Evolutionary conservation across 805 yeast genomes (phyloP).

Genomic region (Saccharomycopsis malanga): DNA sequence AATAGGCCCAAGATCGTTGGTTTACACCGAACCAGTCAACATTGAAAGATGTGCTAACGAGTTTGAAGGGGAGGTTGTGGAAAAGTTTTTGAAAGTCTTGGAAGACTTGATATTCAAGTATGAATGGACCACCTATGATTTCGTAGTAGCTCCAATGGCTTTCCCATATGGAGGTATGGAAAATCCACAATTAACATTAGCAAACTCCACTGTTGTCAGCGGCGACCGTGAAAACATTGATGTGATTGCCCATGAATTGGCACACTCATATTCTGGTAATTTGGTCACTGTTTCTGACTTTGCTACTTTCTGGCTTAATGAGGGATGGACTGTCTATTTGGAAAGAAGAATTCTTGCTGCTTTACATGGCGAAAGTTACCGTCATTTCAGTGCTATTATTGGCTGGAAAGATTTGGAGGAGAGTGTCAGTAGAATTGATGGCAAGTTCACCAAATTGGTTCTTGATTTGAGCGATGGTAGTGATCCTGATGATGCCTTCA

Average conservation of each 20-base stretch:
- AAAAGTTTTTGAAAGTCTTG: slow-evolving; percentile 69
- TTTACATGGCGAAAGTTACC: slow-evolving; percentile 67
- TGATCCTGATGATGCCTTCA: slow-evolving; percentile 88
- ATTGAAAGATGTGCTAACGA: slow-evolving; percentile 68
- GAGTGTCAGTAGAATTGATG: slow-evolving; percentile 59
- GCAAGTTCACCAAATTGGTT: slow-evolving; percentile 55
- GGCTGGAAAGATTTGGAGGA: slow-evolving; percentile 82
- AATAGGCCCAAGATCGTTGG: slow-evolving; percentile 83
- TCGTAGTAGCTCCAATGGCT: slow-evolving; percentile 68
- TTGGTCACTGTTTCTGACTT: slow-evolving; percentile 85
- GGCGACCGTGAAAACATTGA: slow-evolving; percentile 82
- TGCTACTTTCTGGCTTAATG: slow-evolving; percentile 93
- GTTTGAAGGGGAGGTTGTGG: slow-evolving; percentile 68
- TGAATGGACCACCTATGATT: slow-evolving; percentile 81
- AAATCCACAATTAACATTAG: slow-evolving; percentile 85
- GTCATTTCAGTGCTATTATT: slow-evolving; percentile 77
- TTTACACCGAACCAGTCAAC: slow-evolving; percentile 69
- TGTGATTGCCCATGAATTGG: slow-evolving; percentile 88
- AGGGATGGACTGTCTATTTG: slow-evolving; percentile 92
- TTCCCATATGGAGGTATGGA: slow-evolving; percentile 96
- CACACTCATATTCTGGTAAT: slow-evolving; percentile 92
- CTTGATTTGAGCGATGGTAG: slow-evolving; percentile 61
- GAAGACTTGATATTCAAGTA: slow-evolving; percentile 70
- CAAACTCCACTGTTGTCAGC: slow-evolving; percentile 80
- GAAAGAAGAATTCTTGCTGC: slow-evolving; percentile 77